Evolutionary conservation across 352 stramenopile species (phyloP), one percentile per base, ranked within the genome.

Genomic region (Phytophthora pistaciae): DNA sequence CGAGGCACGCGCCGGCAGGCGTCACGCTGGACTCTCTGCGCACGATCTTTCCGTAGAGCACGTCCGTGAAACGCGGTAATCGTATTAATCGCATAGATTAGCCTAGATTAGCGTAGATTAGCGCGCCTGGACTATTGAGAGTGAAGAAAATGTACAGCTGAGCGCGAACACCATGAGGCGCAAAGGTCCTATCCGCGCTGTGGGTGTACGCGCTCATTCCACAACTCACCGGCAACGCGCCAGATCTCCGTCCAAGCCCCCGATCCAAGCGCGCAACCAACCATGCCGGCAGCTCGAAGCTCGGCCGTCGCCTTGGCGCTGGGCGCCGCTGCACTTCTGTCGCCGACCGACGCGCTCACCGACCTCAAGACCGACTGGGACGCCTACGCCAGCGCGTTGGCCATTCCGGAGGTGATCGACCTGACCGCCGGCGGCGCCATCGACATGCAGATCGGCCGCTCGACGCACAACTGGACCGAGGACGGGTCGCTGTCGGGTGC

Each of bases 301-400:
- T 40, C 65, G 16, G 38, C 62, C n/a, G 25, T 56, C 9, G 56
- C 56, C 20, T 23, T 71, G 46, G 56, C 56, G 27, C 33, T 71
- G 1, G 56, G 64, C 46, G 56, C 23, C 14, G 54, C 29, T 16
- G 49, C 48, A 36, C 11, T 72, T 9, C 38, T 57, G 18, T 44
- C 49, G 11, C 44, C 65, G 20, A 55, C 29, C 42, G 56, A 75
- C 27, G 72, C 75, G 1, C 52, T 78, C 14, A 72, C 40, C 9
- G 68, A 79, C 40, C 71, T 87, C 63, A 84, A 84, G 59, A 80
- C 63, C 18, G 69, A 83, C 54, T 87, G 75, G 75, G 74, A 82
- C 40, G 74, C 77, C 57, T 87, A 81, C 50, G 72, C 71, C 38
- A 79, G 71, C 25, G 70, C 56, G 2, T 54, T 87, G 14, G 65